A percentile compares a stretch with the other conserved stretches of the same genome.
These are phyloP conservation scores for Macrolepiota albuminosa DNA, from an alignment of 768 basidiomycete genomes.

Conservation along the genomic window DNA sequence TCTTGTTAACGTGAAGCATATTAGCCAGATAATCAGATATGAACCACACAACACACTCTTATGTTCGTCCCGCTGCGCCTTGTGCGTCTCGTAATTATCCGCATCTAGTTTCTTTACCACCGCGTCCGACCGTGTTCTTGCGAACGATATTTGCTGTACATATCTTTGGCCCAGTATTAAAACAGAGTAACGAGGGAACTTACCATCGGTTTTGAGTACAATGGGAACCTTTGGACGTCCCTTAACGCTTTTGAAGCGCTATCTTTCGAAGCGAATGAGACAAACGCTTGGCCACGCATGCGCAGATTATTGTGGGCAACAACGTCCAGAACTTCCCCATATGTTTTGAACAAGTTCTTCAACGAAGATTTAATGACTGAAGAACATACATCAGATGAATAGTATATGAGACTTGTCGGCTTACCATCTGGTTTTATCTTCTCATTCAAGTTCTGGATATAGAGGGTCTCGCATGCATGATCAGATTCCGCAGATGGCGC, in stretches of 20 bases:
- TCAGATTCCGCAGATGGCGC: conserved; percentile 34
- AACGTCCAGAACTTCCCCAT: conserved; percentile 92
- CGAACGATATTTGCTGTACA: conserved; percentile 90
- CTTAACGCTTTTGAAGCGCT: conserved; percentile 83
- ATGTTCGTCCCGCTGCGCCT: conserved; percentile 65
- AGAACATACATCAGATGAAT: conserved; percentile 6
- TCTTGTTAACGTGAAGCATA: conserved; percentile 36
- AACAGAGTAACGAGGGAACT: conserved; percentile 16
- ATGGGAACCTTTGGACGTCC: conserved; percentile 90
- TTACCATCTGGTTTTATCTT: conserved; percentile 79
- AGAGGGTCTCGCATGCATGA: conserved; percentile 76
- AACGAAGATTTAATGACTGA: conserved; percentile 86
- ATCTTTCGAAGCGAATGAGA: conserved; percentile 82
- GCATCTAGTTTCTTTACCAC: conserved; percentile 76
- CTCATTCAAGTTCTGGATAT: conserved; percentile 96
- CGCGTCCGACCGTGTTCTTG: conserved; percentile 82
- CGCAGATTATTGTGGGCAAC: conserved; percentile 91
- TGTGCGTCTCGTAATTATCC: conserved; percentile 69
- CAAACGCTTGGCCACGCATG: conserved; percentile 98
- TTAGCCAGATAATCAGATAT: conserved; percentile 6
- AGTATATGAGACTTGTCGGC: conserved; percentile 6
- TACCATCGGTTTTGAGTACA: conserved; percentile 97
- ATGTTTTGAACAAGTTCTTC: conserved; percentile 85
- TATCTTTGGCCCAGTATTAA: not conserved
- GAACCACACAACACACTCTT: conserved; percentile 60